These are phyloP conservation scores for Anthoceros angustus DNA, from an alignment of 225 moss, liverwort and hornwort genomes.

Conservation along the genomic window DNA sequence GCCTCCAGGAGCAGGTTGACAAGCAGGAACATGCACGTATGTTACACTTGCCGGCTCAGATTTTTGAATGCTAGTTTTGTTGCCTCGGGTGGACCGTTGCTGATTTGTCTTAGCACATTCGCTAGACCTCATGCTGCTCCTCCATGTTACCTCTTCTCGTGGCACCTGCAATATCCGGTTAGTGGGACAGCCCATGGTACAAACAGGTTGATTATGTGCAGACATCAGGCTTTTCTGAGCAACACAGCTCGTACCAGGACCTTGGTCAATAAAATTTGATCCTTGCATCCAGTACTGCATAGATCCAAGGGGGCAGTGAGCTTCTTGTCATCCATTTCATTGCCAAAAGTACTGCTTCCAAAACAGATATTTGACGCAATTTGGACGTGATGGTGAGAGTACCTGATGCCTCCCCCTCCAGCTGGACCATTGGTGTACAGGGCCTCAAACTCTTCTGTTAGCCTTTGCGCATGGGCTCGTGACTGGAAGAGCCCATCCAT, in stretches of 20 bases:
- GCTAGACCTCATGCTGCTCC: not conserved
- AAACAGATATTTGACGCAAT: not conserved
- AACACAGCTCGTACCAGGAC: not conserved
- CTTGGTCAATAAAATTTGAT: not conserved
- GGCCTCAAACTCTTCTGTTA: conserved; percentile 60
- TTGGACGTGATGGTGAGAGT: not conserved
- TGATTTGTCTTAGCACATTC: not conserved
- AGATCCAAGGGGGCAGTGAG: not conserved
- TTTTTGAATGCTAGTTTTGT: no score
- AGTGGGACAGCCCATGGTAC: not conserved
- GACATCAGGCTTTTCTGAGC: not conserved
- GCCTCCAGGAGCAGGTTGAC: conserved; percentile 36
- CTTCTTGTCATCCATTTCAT: not conserved
- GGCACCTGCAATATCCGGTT: not conserved
- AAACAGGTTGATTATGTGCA: not conserved
- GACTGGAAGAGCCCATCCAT: conserved; percentile 64
- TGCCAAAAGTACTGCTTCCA: no score
- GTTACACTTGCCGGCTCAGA: not conserved
- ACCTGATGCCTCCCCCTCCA: conserved; percentile 85
- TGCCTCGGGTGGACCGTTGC: not conserved
- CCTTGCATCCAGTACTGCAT: not conserved
- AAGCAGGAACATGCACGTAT: not conserved
- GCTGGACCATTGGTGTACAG: conserved; percentile 84
- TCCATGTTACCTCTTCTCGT: not conserved
- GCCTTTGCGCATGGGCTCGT: conserved; percentile 29